Conservation (phyloP, 2,329 filamentous ascomycete species). For the Sporothrix sp. region DNA sequence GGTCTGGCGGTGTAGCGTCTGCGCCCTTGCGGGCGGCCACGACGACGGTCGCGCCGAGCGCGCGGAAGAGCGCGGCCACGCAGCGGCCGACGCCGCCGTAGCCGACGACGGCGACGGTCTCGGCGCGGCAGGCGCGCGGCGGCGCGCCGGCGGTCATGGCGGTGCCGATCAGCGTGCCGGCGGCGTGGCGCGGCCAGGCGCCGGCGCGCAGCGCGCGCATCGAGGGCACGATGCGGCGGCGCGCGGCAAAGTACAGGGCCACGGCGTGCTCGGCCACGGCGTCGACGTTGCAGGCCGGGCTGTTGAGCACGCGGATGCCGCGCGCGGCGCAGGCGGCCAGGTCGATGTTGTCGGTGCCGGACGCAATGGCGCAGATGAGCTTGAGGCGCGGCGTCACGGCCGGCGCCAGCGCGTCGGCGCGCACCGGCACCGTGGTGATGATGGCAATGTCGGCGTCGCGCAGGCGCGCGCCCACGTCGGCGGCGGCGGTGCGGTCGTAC, state of each 20-base stretch:
- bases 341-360: slow-evolving; percentile 24
- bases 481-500: slow-evolving; percentile 20
- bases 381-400: slow-evolving; percentile 23
- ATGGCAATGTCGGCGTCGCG: slow-evolving; percentile 30
- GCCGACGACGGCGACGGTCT: slow-evolving; percentile 25
- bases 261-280: slow-evolving; percentile 23
- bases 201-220: slow-evolving; percentile 21
- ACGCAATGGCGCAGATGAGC: slow-evolving; percentile 21
- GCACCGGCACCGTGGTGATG: slow-evolving; percentile 25
- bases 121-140: slow-evolving; percentile 16
- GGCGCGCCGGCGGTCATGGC: slow-evolving; percentile 11
- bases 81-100: slow-evolving; percentile 26
- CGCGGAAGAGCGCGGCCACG: slow-evolving; percentile 22
- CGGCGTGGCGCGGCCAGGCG: slow-evolving; percentile 16
- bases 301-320: slow-evolving; percentile 25
- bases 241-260: slow-evolving; percentile 21
- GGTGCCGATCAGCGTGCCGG: slow-evolving; percentile 18
- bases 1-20: slow-evolving; percentile 14
- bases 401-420: slow-evolving; percentile 17
- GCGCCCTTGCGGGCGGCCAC: slow-evolving; percentile 16
- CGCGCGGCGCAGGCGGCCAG: slow-evolving; percentile 17
- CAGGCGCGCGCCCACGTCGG: slow-evolving; percentile 24
- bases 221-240: slow-evolving; percentile 26
- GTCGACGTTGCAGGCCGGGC: slow-evolving; percentile 22
- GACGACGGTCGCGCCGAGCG: slow-evolving; percentile 25